Evolutionary conservation across 2,329 filamentous ascomycete genomes (phyloP).

Genomic region (Immersiporthe knoxdaviesiana): DNA sequence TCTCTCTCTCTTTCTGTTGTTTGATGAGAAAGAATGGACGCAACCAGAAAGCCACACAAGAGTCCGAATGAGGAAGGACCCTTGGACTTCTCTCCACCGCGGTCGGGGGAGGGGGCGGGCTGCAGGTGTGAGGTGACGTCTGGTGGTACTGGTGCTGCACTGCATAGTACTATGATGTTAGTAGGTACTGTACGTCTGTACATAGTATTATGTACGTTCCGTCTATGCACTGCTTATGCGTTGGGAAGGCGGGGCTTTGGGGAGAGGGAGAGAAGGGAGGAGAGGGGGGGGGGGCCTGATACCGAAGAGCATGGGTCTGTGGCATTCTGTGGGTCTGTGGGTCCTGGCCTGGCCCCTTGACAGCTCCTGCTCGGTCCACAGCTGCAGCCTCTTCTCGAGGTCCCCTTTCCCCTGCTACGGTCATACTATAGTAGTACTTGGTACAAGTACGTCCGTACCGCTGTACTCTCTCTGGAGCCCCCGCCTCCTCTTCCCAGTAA

Average conservation of each 20-base stretch:
- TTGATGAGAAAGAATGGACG: neutral
- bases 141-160: neutral
- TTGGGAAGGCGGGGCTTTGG: neutral
- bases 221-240: neutral
- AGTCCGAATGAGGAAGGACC: slow-evolving; percentile 11
- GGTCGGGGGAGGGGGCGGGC: neutral
- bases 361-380: slow-evolving; percentile 4
- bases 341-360: neutral
- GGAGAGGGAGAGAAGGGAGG: too few relatives aligned
- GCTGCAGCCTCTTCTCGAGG: slow-evolving; percentile 13
- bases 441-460: too few relatives aligned
- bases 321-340: neutral
- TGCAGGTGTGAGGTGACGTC: slow-evolving; percentile 8
- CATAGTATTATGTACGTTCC: too few relatives aligned
- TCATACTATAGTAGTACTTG: too few relatives aligned
- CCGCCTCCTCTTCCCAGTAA: neutral
- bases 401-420: neutral
- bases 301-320: neutral
- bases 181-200: too few relatives aligned
- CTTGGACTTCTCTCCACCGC: slow-evolving; percentile 6
- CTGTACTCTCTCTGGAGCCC: neutral
- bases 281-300: neutral
- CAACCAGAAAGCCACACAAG: neutral
- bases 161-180: neutral
- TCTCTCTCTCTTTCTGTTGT: too few relatives aligned